Evolutionary conservation across 1,284 basidiomycete genomes (phyloP), one percentile per base, ranked within the genome.

Genomic region (Apiotrichum gamsii): DNA sequence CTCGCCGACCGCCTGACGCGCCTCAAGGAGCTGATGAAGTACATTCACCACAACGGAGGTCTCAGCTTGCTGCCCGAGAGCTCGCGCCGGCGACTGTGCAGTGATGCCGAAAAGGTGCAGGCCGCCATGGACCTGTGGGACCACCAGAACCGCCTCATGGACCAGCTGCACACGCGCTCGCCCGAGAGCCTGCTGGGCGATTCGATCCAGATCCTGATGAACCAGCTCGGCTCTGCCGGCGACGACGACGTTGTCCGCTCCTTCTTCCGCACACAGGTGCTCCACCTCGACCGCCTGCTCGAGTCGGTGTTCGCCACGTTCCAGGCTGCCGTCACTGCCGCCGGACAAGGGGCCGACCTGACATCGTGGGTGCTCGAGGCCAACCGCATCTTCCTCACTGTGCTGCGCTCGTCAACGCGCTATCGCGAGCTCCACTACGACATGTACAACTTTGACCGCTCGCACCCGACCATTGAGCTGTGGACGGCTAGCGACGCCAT

Each of bases 101-200:
- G 78, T n/a, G 85, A 97, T 65, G 88, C 89, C 2, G 91, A 97
- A 72, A 88, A 90, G 58, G 74, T 96, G 13, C 84, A 84, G 52
- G 85, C 88, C 1, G 84, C 82, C 4, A 79, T 83, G 49, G 84
- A 87, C 32, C 74, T 97, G 16, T 98, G 94, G 94, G 65, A 82
- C 23, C 77, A 80, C 58, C 82, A 91, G 64, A 90, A 91, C 62
- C 47, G 57, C 1, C 48, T 72, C 1, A 68, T 75, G 63, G 69
- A 67, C 39, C 60, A 65, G 41, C 53, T 64, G 21, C 36, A 60
- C 35, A 43, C 56, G 3, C 49, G 49, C 25, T 59, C 68, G 11
- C 61, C 69, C 11, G 54, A 64, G 39, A 66, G 65, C 10, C 51
- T 77, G 6, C 59, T 78, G 2, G 62, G 68, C 18, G 68, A 72